A percentile compares a stretch with the other conserved stretches of the same genome.
These are phyloP conservation scores for Trichophyton equinum DNA, from an alignment of 2,329 filamentous ascomycete species.

Conservation along the genomic window DNA sequence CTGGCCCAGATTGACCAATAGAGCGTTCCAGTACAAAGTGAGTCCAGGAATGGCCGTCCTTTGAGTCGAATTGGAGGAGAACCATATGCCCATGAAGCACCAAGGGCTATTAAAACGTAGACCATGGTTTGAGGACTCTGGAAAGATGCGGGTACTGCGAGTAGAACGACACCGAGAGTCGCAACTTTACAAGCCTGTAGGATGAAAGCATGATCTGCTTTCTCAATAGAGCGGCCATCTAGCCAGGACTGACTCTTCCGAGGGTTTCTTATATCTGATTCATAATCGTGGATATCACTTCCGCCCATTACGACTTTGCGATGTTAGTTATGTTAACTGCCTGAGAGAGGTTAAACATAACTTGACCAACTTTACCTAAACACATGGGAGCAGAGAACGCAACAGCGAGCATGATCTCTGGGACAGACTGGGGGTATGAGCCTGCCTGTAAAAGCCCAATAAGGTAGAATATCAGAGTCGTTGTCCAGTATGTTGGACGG, in stretches of 20 bases:
- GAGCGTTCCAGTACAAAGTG: not conserved
- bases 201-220: not conserved
- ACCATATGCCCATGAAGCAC: not conserved
- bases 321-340: not conserved
- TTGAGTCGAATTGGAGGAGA: not conserved
- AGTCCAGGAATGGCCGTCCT: not conserved
- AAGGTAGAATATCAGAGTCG: not conserved
- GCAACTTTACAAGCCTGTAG: not conserved
- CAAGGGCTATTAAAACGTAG: not conserved
- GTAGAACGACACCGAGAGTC: not conserved
- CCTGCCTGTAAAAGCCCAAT: not conserved
- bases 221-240: not conserved
- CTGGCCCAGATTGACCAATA: not conserved
- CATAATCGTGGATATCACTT: not conserved
- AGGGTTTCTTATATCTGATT: not conserved
- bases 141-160: not conserved
- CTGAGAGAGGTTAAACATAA: not conserved
- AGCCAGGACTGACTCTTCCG: not conserved
- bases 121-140: not conserved
- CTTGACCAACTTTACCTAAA: not conserved
- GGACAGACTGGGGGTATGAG: not conserved
- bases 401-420: not conserved
- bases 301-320: not conserved
- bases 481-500: not conserved
- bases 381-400: not conserved